Evolutionary conservation across 2,329 filamentous ascomycete genomes (phyloP).

Genomic region (Aureobasidium sp.): DNA sequence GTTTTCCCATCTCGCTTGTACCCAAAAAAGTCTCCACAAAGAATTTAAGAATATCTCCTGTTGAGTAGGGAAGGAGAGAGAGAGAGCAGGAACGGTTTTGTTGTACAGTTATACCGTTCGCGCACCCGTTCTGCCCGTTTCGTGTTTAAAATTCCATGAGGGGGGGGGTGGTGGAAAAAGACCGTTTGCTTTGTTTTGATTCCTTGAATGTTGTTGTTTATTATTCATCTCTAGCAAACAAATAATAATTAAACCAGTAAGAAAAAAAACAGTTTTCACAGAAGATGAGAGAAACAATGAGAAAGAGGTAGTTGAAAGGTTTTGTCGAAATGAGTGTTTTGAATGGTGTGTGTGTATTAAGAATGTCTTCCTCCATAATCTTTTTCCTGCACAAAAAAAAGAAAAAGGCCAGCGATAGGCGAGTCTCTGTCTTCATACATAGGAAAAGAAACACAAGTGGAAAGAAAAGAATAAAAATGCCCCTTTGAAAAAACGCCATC

Average conservation of each 20-base stretch:
- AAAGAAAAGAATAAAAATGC: neutral
- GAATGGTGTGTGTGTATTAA: neutral
- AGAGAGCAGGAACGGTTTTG: neutral
- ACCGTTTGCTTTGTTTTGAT: conserved; percentile 6
- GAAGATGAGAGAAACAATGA: neutral
- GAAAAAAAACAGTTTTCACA: neutral
- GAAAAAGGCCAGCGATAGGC: neutral
- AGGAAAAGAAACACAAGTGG: neutral
- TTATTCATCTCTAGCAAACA: neutral
- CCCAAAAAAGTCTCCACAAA: neutral
- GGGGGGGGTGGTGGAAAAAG: neutral
- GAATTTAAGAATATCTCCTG: neutral
- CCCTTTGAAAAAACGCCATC: neutral
- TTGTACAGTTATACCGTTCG: neutral
- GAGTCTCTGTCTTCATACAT: neutral
- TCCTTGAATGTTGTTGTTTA: neutral
- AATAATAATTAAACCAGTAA: neutral
- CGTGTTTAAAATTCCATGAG: neutral
- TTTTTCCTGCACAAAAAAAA: neutral
- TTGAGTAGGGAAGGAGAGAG: neutral
- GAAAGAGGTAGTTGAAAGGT: no score
- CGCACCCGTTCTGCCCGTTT: neutral
- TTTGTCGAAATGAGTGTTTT: neutral
- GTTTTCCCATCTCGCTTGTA: neutral
- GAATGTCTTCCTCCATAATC: neutral